Percentiles rank a stretch among this genome's conserved stretches.
These are phyloP conservation scores for Pleurostoma richardsiae DNA, from an alignment of 2,329 filamentous ascomycete species.

Conservation along the genomic window DNA sequence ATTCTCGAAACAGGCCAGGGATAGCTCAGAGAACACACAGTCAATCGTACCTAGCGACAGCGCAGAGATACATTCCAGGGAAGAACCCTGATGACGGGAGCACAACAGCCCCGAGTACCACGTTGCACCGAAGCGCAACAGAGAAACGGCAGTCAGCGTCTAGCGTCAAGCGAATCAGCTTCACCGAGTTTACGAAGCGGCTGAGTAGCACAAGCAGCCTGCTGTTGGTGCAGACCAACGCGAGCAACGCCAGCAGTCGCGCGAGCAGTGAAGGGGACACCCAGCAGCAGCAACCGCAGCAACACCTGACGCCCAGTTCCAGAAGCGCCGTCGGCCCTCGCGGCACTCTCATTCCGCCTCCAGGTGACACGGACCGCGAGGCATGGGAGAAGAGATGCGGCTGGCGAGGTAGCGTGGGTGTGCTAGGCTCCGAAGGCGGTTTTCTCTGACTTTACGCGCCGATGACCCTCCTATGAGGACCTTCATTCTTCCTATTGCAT, in stretches of 20 bases:
- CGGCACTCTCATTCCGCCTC: slow-evolving; percentile 14
- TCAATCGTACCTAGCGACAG: slow-evolving; percentile 36
- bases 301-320: slow-evolving; percentile 22
- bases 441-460: slow-evolving; percentile 36
- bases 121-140: slow-evolving; percentile 13
- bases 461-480: neutral
- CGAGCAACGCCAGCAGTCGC: slow-evolving; percentile 40
- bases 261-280: slow-evolving; percentile 39
- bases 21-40: slow-evolving; percentile 39
- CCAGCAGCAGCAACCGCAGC: slow-evolving; percentile 22
- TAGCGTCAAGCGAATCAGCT: slow-evolving; percentile 54
- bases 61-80: slow-evolving; percentile 9
- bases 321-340: slow-evolving; percentile 23
- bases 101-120: slow-evolving; percentile 9
- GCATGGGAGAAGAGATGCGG: slow-evolving; percentile 41
- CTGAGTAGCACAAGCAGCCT: slow-evolving; percentile 57
- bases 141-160: slow-evolving; percentile 49
- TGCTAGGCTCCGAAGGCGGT: slow-evolving; percentile 47
- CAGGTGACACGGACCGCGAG: slow-evolving; percentile 24
- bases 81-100: slow-evolving; percentile 26
- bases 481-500: no score
- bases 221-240: slow-evolving; percentile 54
- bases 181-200: slow-evolving; percentile 56
- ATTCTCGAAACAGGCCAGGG: slow-evolving; percentile 41
- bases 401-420: slow-evolving; percentile 53